These are phyloP conservation scores for Cercospora janseana DNA, from an alignment of 2,329 filamentous ascomycete species.

Conservation along the genomic window DNA sequence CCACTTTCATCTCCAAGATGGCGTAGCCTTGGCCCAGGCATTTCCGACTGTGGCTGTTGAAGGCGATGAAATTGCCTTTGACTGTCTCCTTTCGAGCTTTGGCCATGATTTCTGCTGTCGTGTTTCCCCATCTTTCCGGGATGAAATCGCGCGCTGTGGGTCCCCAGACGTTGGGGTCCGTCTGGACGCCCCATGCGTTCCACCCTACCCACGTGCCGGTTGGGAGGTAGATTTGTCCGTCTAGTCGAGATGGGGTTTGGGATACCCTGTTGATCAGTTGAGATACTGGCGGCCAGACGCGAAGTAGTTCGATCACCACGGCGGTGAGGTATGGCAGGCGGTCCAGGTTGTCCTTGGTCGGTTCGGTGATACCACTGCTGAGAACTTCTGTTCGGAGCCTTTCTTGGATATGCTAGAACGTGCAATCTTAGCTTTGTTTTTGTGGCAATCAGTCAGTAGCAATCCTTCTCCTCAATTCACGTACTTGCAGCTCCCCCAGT, in stretches of 20 bases:
- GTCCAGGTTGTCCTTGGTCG: neutral
- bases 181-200: slow-evolving; percentile 9
- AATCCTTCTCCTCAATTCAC: too few relatives aligned
- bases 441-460: slow-evolving; percentile 8
- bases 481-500: too few relatives aligned
- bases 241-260: neutral
- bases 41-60: slow-evolving; percentile 7
- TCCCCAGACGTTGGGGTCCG: slow-evolving; percentile 6
- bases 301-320: slow-evolving; percentile 4
- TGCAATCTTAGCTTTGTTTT: too few relatives aligned
- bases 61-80: slow-evolving; percentile 10
- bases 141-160: slow-evolving; percentile 9
- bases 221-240: neutral
- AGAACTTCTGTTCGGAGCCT: neutral
- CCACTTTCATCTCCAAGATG: slow-evolving; percentile 10
- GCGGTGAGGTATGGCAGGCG: slow-evolving; percentile 8
- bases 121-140: slow-evolving; percentile 2
- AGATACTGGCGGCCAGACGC: slow-evolving; percentile 7
- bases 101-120: neutral
- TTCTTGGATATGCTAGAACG: slow-evolving; percentile 5
- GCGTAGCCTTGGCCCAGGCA: slow-evolving; percentile 10
- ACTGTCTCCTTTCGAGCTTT: slow-evolving; percentile 2
- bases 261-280: slow-evolving; percentile 14
- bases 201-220: slow-evolving; percentile 10
- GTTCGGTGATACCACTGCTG: neutral